A percentile compares a stretch with the other conserved stretches of the same genome.
Conservation (phyloP, 495 filamentous ascomycete genomes). For the Podospora didyma region DNA sequence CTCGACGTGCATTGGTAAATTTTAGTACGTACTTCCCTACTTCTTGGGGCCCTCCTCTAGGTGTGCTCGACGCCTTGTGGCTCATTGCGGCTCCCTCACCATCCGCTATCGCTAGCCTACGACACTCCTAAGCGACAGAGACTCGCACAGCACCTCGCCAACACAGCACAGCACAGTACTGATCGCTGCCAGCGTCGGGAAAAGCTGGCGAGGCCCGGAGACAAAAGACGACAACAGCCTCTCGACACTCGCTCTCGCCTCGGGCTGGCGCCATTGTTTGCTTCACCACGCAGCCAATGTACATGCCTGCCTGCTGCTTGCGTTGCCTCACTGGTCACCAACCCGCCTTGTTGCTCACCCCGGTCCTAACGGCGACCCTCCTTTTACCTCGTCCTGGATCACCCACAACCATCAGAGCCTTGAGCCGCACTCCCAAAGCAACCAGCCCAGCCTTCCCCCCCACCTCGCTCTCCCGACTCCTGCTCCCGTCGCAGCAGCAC, state of each 20-base stretch:
- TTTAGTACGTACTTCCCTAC: no score
- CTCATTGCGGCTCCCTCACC: slow-evolving; percentile 6
- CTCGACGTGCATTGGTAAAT: background rate
- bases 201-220: no score
- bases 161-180: background rate
- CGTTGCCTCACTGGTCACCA: slow-evolving; percentile 2
- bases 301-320: background rate
- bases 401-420: slow-evolving; percentile 17
- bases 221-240: no score
- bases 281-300: background rate
- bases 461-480: slow-evolving; percentile 12
- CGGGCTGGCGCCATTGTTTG: background rate
- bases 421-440: slow-evolving; percentile 26
- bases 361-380: slow-evolving; percentile 8
- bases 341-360: slow-evolving; percentile 1
- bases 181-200: background rate
- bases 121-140: no score
- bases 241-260: background rate
- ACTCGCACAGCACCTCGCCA: background rate
- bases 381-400: slow-evolving; percentile 13
- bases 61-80: slow-evolving; percentile 1
- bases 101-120: slow-evolving; percentile 4
- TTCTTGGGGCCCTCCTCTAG: slow-evolving; percentile 1
- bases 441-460: slow-evolving; percentile 8
- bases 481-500: slow-evolving; percentile 5